Base-by-base conservation (phyloP, 2,329 filamentous ascomycete genomes). In the Paracoccidioides lutzii region DNA sequence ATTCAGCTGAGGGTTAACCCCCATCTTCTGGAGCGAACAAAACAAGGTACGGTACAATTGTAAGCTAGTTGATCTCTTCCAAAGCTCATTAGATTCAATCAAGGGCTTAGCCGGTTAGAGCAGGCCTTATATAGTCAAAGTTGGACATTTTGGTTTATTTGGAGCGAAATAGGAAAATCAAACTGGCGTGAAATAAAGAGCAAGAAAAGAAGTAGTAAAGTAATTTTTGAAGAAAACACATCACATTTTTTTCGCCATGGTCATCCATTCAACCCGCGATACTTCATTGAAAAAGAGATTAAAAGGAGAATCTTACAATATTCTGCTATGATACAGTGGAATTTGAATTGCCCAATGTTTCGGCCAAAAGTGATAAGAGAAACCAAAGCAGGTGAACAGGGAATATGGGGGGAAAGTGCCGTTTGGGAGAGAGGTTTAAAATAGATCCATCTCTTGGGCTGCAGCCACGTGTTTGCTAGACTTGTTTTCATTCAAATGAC, bases 271-370 rank as follows among this genome's bases (percentile, higher is more conserved):
- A 41, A 38, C 30, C 41, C 33, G 28, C 33, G 28, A 32, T 22
- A 43, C n/a, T 35, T 44, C 32, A n/a, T 30, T n/a, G 30, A 51
- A 54, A 52, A 37, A 48, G 12, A 15, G 9, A 33, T 35, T 48
- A n/a, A 32, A 49, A 42, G 37, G 46, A 32, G 46, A 44, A 45
- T 50, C 44, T 54, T 54, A 57, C 55, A 54, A 53, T 35, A 43
- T 41, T 54, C 46, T 30, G 33, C 50, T 57, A 57, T 54, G 35
- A 32, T 57, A 57, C 55, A 57, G 44, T 41, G 22, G 32, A 52
- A 33, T 40, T 42, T n/a, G 22, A 15, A 28, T 22, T n/a, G 52
- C 52, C 33, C 38, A 40, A 45, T 45, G 30, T 40, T 54, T 42
- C 32, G 22, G 50, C 50, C 28, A 42, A 33, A 6, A 28, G 38